Base-by-base conservation (phyloP, 495 filamentous ascomycete genomes). In the Aspergillus asperescens region DNA sequence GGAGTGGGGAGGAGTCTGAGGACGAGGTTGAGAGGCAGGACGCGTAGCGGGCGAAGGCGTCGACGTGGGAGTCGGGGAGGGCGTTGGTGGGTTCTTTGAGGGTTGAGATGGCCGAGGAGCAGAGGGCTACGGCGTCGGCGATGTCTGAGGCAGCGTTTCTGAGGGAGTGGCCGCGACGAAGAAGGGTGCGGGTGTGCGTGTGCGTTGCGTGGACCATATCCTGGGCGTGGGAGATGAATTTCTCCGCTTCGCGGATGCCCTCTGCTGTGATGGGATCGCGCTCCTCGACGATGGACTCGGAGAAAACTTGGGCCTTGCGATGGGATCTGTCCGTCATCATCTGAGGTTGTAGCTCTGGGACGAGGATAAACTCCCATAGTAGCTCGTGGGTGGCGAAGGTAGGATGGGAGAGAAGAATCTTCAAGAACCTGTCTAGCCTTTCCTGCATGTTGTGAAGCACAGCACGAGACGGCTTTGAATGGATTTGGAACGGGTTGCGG, bases 311-410 rank as follows among this genome's bases (percentile, higher is more conserved):
- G 3, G 90, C 90, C 67, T 99, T 99, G 46, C 86, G 80, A 32
- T 80, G 83, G 55, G 87, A 93, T 23, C 94, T 80, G 63, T 95
- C 87, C 19, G 85, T 88, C 81, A 97, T 90, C 81, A 87, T 86
- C 13, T 90, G 82, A 3, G 88, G 80, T 59, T 95, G 90, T 16
- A 97, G 78, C 50, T 99, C 94, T 1, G 94, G 94, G 13, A 97
- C 92, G 2, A 99, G 80, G 68, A 99, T 95, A 71, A 99, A 99
- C 60, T 99, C 94, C 94, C 94, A 99, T 6, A 99, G 75, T 78
- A 96, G 88, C 72, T 99, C 94, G 62, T 97, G 94, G 0, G 88
- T 96, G 1, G 89, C 82, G 65, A 99, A 97, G 5, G 93, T 96
- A 3, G 94, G 87, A 62, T 99, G 94, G 0, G 81, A 74, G 27